Percentiles rank a stretch among this genome's conserved stretches.
These are phyloP conservation scores for Taxawa tesnikishii DNA, from an alignment of 2,329 filamentous ascomycete species.

Conservation along the genomic window DNA sequence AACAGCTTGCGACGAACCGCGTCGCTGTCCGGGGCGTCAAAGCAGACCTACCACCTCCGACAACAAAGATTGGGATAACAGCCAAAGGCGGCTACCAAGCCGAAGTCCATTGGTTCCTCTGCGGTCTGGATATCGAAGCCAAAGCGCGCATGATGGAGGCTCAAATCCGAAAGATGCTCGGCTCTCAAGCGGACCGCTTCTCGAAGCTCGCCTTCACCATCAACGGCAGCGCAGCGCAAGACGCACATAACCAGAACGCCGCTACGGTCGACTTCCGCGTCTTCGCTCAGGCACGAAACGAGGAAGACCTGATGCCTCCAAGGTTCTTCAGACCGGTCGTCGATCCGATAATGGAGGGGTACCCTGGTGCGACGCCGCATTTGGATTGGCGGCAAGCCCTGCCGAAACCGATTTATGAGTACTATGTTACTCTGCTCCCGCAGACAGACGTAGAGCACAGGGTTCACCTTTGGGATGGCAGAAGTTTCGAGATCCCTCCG, in stretches of 20 bases:
- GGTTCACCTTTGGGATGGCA: no score
- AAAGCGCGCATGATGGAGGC: constrained; percentile 35
- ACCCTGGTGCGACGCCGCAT: no score
- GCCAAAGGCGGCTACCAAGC: constrained; percentile 35
- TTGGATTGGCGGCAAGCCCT: no score
- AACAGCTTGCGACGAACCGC: no score
- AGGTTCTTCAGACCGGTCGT: constrained; percentile 16
- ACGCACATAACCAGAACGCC: constrained; percentile 25
- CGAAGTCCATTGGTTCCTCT: constrained; percentile 31
- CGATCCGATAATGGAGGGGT: constrained; percentile 19
- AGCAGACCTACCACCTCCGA: constrained; percentile 33
- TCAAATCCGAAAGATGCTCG: constrained; percentile 28
- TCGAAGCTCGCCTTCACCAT: no score
- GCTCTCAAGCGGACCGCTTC: no score
- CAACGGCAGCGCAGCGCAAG: constrained; percentile 12
- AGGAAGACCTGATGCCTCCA: constrained; percentile 14
- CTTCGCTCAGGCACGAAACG: constrained; percentile 20
- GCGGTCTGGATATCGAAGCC: constrained; percentile 30
- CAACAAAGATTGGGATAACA: constrained; percentile 39
- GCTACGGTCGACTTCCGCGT: constrained; percentile 19
- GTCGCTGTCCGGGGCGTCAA: constrained; percentile 35
- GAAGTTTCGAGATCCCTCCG: no score
- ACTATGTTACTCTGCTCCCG: no score
- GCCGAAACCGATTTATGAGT: no score
- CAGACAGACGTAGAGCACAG: no score